Conservation (phyloP, 1,139 yeast species). For the Blastobotrys ciferrii region DNA sequence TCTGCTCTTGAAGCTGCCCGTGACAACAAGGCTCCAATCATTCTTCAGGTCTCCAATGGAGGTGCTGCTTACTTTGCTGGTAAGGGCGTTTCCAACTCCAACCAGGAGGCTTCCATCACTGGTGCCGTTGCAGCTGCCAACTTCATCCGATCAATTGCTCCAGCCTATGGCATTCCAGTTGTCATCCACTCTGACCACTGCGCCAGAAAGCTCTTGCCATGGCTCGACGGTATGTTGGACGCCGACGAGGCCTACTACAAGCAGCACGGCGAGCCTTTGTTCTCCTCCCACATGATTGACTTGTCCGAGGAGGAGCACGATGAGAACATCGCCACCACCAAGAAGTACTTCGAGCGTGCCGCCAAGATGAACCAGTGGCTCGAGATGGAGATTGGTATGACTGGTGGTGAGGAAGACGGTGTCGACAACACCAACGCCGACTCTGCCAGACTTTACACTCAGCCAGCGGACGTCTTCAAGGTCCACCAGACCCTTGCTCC, state of each 20-base stretch:
- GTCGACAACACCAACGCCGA: constrained; percentile 95
- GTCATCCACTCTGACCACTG: constrained; percentile 98
- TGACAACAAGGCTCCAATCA: constrained; percentile 92
- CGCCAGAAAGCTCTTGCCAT: constrained; percentile 95
- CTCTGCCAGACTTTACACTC: constrained; percentile 86
- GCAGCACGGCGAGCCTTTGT: constrained; percentile 87
- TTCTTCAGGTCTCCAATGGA: constrained; percentile 96
- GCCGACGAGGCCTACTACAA: constrained; percentile 94
- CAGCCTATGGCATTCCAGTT: constrained; percentile 95
- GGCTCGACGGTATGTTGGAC: constrained; percentile 97
- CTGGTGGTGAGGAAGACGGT: constrained; percentile 99
- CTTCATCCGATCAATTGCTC: constrained; percentile 95
- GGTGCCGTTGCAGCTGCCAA: constrained; percentile 99
- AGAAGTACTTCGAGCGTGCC: constrained; percentile 91
- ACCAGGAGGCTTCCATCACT: constrained; percentile 90
- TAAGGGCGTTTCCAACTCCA: constrained; percentile 93
- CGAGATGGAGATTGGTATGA: constrained; percentile 99
- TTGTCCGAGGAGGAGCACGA: constrained; percentile 95
- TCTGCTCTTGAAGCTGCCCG: constrained; percentile 99
- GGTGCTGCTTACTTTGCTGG: constrained; percentile 99
- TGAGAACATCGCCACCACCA: constrained; percentile 92
- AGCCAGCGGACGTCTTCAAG: constrained; percentile 90
- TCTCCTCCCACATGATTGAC: constrained; percentile 99
- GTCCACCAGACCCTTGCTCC: constrained; percentile 88
- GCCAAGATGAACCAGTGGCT: constrained; percentile 95